Conservation (phyloP, 2,329 filamentous ascomycete species). For the Botrytis tulipae region DNA sequence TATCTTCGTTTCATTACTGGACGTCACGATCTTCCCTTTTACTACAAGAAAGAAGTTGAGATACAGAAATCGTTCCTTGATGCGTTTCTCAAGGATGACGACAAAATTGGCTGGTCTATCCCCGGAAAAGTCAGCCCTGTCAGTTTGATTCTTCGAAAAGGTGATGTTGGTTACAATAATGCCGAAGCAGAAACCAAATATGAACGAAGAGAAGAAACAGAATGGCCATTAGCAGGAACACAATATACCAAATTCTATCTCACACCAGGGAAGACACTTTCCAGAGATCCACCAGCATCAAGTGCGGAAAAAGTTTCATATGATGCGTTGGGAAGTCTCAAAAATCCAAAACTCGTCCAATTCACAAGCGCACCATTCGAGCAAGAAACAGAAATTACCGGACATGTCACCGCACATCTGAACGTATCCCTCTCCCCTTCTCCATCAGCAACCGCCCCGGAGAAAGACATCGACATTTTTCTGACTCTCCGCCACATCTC, state of each 20-base stretch:
- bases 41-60: constrained; percentile 67
- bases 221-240: neutral
- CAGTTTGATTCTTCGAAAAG: constrained; percentile 60
- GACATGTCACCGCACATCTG: neutral
- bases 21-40: constrained; percentile 70
- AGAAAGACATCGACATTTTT: neutral
- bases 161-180: constrained; percentile 53
- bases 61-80: constrained; percentile 67
- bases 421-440: neutral
- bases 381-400: neutral
- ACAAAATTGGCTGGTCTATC: constrained; percentile 58
- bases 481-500: neutral
- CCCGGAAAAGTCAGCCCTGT: constrained; percentile 60
- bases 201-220: neutral
- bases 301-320: neutral
- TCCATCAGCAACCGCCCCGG: neutral
- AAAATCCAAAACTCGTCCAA: neutral
- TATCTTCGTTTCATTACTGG: constrained; percentile 69
- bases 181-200: neutral
- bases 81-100: constrained; percentile 68
- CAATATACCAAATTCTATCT: neutral
- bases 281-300: neutral
- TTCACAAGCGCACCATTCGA: neutral
- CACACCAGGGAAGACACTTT: neutral
- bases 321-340: neutral